Base-by-base conservation (phyloP, 768 basidiomycete species). In the Strobilomyces echinocephalus region DNA sequence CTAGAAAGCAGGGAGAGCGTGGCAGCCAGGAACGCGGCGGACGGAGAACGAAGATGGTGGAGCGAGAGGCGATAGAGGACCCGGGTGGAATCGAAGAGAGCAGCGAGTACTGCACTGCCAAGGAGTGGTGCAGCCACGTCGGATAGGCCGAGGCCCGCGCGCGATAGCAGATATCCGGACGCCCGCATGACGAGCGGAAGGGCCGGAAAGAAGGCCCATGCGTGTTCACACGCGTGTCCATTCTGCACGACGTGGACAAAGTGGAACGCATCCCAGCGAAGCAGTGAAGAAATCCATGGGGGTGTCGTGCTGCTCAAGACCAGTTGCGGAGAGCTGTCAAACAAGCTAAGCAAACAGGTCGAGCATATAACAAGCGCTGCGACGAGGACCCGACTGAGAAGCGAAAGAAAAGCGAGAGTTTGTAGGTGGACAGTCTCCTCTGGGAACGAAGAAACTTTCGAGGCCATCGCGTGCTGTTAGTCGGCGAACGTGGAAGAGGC, bases 261-360 rank as follows among this genome's bases (percentile, higher is more conserved):
- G 69, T 97, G 87, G 59, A 97, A 79, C 3, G 76, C 76, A 64
- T 98, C 95, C 97, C 95, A 99, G 60, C 93, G 82, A 10, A 93
- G 73, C 3, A 83, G 65, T 7, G 70, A 60, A 18, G 68, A 66
- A 1, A 57, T 56, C 61, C 59, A 69, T 33, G 55, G 55, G 4
- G 60, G 47, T 21, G 47, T 34, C 11, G 49, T 16, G 12, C 36
- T 41, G 21, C 16, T 36, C 42, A 69, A 34, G 12, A 59, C 12
- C 35, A 71, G 63, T 35, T 36, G 49, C 16, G 70, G 64, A 28
- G 68, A 69, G 12, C 55, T 56, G 15, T 69, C 68, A 15, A 69
- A 69, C 50, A 60, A 30, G 10, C 62, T 52, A 3, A 71, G 53
- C 12, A 52, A 34, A 16, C 44, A 49, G 7, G 70, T 33, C 8